A percentile compares a stretch with the other conserved stretches of the same genome.
Conservation (phyloP, 306 rosid species). For the Ammopiptanthus mongolicus region DNA sequence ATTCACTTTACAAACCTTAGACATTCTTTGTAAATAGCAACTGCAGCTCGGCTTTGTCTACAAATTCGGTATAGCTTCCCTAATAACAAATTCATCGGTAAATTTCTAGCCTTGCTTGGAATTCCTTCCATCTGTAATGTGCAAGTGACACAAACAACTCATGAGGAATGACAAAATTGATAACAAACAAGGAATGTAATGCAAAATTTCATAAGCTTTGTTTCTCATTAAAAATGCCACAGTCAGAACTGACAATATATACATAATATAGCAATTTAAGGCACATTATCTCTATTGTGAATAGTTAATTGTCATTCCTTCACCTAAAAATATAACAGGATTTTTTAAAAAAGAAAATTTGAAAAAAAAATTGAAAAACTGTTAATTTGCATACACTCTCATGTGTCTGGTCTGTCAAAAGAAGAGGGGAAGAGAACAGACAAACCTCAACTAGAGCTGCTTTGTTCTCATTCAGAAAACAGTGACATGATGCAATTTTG, state of each 20-base stretch:
- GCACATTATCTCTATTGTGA: background rate
- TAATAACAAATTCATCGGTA: conserved; percentile 82
- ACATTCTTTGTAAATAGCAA: conserved; percentile 91
- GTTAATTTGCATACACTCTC: background rate
- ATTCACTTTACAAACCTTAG: conserved; percentile 56
- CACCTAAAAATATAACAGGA: background rate
- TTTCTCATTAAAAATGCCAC: background rate
- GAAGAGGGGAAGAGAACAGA: conserved; percentile 20
- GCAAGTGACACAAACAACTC: conserved; percentile 9
- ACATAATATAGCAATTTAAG: conserved; percentile 7
- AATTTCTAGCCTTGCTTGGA: conserved; percentile 76
- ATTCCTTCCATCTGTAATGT: conserved; percentile 89
- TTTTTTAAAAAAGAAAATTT: background rate
- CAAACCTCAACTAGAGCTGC: conserved; percentile 93
- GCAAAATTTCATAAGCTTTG: background rate
- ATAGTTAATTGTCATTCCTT: background rate
- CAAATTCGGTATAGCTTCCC: conserved; percentile 82
- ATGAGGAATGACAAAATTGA: conserved; percentile 8
- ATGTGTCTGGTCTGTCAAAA: background rate
- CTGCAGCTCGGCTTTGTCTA: conserved; percentile 85
- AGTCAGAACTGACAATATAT: background rate
- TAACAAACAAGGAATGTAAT: conserved; percentile 11
- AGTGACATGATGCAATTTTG: conserved; percentile 85
- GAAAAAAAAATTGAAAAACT: background rate
- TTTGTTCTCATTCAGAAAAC: conserved; percentile 64